phyloP scores from a whole-genome alignment of 768 basidiomycete genomes.

The Galerina sulciceps region DNA sequence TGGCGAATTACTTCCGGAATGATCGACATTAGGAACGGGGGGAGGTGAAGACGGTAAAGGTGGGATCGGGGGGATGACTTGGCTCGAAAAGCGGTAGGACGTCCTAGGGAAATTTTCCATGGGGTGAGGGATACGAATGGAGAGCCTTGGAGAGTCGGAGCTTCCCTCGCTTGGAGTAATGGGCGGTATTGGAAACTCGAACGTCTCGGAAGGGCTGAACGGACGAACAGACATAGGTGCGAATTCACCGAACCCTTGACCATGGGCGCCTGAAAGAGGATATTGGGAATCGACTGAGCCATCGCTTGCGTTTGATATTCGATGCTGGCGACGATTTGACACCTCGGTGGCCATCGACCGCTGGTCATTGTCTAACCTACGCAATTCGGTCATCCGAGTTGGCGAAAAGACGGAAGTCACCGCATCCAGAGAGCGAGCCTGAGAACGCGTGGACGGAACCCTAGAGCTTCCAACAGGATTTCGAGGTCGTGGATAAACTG shows the following conservation, averaged over 20 bases:
- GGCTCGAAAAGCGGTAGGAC: constrained; percentile 2
- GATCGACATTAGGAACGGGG: neutral
- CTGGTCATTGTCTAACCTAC: too few relatives aligned
- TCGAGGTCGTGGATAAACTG: neutral
- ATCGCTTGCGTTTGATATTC: too few relatives aligned
- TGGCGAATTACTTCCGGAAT: neutral
- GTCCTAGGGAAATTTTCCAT: neutral
- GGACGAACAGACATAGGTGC: neutral
- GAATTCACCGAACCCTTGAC: too few relatives aligned
- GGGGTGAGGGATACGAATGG: neutral
- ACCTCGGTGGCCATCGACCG: too few relatives aligned
- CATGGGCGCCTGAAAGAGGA: too few relatives aligned
- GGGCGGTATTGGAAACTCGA: neutral
- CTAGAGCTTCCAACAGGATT: too few relatives aligned
- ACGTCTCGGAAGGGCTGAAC: neutral
- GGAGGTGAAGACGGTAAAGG: constrained; percentile 16
- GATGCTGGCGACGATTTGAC: too few relatives aligned
- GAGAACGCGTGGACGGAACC: too few relatives aligned
- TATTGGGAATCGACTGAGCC: too few relatives aligned
- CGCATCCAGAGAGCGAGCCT: neutral
- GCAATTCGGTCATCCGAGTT: neutral
- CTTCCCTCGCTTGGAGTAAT: neutral
- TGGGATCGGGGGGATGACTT: constrained; percentile 8
- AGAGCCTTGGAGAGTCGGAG: neutral
- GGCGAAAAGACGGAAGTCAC: neutral